Evolutionary conservation across 2,329 filamentous ascomycete genomes (phyloP), one percentile per base, ranked within the genome.

Genomic region (Sarocladium oryzae): DNA sequence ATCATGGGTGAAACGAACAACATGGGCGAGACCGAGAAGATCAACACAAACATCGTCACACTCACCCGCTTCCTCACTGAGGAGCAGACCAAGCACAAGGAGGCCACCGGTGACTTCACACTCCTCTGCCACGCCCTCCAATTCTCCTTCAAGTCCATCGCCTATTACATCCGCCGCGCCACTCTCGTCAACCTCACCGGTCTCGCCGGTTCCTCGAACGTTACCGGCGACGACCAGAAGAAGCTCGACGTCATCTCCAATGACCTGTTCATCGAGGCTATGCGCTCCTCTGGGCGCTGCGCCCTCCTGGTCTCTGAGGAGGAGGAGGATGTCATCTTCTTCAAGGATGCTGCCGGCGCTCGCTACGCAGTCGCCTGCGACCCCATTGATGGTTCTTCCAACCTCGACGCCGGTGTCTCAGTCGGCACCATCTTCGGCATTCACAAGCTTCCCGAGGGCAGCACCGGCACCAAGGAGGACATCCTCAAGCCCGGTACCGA

Each of bases 231-330:
- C 70, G 93, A 97, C 68, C 93, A 99, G 71, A 99, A 99, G 83
- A 99, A 99, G 76, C 88, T 99, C 56, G 93, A 99, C 68, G 92
- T 99, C 54, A 97, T 99, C 66, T 92, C 91, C 68, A 97, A 99
- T 69, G 93, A 99, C 68, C 79, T 99, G 62, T 99, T 99, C 75
- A 88, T 99, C 65, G 85, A 89, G 55, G 88, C 91, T 56, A 97
- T 99, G 93, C 83, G 82, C 60, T 92, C 89, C 50, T 96, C 88
- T 24, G 91, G 89, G 62, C 91, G 90, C 70, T 93, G 91, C 67
- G 84, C 89, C 50, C 76, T 97, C 53, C 77, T 99, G 32, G 91
- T 99, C n/a, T 99, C 93, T 1, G 93, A 99, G 71, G 93, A 99
- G 67, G 92, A 97, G 69, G 93, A 99, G 57, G 82, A 97, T 51